Conservation (phyloP, 2,329 filamentous ascomycete species). For the Lachnellula occidentalis region DNA sequence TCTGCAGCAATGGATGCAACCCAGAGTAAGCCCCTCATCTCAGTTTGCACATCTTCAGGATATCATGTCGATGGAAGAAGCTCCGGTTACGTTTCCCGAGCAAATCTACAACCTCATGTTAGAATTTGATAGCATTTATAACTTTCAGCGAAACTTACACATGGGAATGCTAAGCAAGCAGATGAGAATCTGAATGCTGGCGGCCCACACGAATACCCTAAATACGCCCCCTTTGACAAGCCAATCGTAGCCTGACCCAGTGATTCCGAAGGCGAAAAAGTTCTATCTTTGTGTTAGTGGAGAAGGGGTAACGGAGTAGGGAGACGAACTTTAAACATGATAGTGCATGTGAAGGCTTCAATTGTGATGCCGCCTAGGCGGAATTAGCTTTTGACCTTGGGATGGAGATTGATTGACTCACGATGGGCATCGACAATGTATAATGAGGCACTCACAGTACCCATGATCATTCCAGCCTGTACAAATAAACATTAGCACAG, state of each 20-base stretch:
- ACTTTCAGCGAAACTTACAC: constrained; percentile 54
- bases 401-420: constrained; percentile 39
- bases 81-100: constrained; percentile 72
- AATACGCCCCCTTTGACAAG: constrained; percentile 59
- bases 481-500: background rate
- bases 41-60: constrained; percentile 40
- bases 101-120: constrained; percentile 49
- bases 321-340: constrained; percentile 68
- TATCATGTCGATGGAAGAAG: constrained; percentile 70
- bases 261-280: constrained; percentile 81
- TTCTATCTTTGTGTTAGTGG: constrained; percentile 42
- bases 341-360: constrained; percentile 81
- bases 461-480: constrained; percentile 37
- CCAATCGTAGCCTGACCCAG: constrained; percentile 82
- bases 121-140: background rate
- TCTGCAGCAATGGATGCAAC: too few relatives aligned
- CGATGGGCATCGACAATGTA: constrained; percentile 94
- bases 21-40: background rate
- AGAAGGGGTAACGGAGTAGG: too few relatives aligned
- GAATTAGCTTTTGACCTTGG: background rate
- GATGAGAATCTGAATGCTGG: constrained; percentile 70
- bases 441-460: constrained; percentile 34
- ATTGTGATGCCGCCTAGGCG: constrained; percentile 68
- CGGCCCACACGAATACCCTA: constrained; percentile 61
- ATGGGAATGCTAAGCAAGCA: constrained; percentile 70